Base-by-base conservation (phyloP, 2,329 filamentous ascomycete genomes). In the Fonsecaea monophora region DNA sequence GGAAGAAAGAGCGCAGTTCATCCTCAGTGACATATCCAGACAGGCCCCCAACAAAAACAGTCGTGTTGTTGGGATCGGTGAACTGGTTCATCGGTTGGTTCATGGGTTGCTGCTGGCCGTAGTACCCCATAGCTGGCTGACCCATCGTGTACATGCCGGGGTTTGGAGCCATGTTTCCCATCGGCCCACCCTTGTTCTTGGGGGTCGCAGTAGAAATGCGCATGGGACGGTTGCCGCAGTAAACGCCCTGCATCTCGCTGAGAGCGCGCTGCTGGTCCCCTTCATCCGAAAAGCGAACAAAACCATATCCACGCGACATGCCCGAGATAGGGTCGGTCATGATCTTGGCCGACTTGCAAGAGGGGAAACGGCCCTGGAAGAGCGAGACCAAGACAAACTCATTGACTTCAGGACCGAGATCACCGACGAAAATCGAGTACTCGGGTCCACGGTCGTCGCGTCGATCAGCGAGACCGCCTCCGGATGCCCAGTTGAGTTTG, bases 1-100 rank as follows among this genome's bases (percentile, higher is more conserved):
- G 95, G 90, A 99, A 99, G 87, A 99, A 99, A 0, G 94, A 97
- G 70, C 95, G 92, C n/a, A 99, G 90, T 85, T 99, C 95, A 76
- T 99, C 95, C 84, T 99, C 95, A 56, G 95, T 99, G 70, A 99
- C 95, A 76, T 99, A 99, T 72, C 95, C 95, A 42, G 94, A 97
- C 4, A 99, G 88, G 62, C 95, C 95, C 72, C 95, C 95, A 63
- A 99, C 95, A 75, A 99, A 99, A 70, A 99, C 95, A 21, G 95
- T 99, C 18, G 95, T 99, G 84, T 99, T 99, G 87, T 99, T 99
- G 12, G 95, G 95, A 76, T 99, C 95, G 42, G 95, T 99, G 84
- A 99, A 99, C 82, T 99, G 95, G 83, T 99, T 99, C 95, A 99
- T 98, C 72, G 90, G 89, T 80, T 92, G 89, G 72, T 25, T 25